Evolutionary conservation across 73 alveolate genomes (phyloP).

Genomic region (Symbiodinium pilosum): DNA sequence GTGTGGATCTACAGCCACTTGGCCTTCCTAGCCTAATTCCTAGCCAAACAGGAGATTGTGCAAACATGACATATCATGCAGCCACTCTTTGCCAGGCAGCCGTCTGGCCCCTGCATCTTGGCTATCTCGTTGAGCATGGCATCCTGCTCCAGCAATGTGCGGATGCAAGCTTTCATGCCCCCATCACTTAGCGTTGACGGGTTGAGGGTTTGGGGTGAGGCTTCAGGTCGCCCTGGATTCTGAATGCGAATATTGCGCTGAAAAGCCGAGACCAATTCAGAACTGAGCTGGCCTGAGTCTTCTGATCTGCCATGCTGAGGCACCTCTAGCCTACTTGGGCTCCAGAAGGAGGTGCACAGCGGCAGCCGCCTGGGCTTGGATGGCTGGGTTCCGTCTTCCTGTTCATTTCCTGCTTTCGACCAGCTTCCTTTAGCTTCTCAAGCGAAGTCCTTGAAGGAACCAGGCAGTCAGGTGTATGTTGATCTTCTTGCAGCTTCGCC

Average conservation of each 20-base stretch:
- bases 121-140: constrained; percentile 64
- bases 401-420: neutral
- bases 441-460: neutral
- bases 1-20: too few relatives aligned
- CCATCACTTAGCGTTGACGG: too few relatives aligned
- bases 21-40: too few relatives aligned
- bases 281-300: neutral
- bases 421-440: neutral
- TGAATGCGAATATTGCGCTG: too few relatives aligned
- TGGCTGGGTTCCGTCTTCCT: neutral
- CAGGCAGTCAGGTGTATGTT: neutral
- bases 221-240: too few relatives aligned
- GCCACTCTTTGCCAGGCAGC: neutral
- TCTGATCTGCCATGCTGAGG: neutral
- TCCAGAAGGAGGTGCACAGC: neutral
- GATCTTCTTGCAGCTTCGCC: neutral
- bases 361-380: neutral
- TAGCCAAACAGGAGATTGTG: too few relatives aligned
- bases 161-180: too few relatives aligned
- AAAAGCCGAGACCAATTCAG: neutral
- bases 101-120: constrained; percentile 80
- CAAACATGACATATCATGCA: too few relatives aligned
- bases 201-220: too few relatives aligned
- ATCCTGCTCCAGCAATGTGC: neutral
- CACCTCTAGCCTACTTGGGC: neutral